Percentiles rank a stretch among this genome's conserved stretches.
These are phyloP conservation scores for Leishmania braziliensis DNA, from an alignment of 208 protist species.

Conservation along the genomic window DNA sequence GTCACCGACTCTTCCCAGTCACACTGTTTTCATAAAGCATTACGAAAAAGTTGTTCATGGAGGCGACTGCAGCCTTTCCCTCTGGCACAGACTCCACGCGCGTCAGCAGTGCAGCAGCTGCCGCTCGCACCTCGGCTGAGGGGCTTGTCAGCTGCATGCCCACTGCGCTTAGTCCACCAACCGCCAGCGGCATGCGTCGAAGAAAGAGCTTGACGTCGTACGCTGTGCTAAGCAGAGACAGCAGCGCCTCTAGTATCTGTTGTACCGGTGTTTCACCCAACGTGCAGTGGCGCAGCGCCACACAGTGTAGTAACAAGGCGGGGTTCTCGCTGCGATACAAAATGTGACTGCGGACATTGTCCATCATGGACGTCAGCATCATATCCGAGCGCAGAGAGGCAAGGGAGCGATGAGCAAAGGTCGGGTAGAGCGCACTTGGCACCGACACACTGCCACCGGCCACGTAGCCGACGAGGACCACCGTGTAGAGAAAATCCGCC, in stretches of 20 bases:
- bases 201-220: slow-evolving; percentile 62
- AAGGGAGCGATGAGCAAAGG: slow-evolving; percentile 39
- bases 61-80: slow-evolving; percentile 54
- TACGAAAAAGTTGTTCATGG: slow-evolving; percentile 75
- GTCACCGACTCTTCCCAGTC: slow-evolving; percentile 3
- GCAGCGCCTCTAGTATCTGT: slow-evolving; percentile 42
- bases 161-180: slow-evolving; percentile 65
- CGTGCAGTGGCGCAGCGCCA: slow-evolving; percentile 54
- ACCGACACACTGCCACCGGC: slow-evolving; percentile 18
- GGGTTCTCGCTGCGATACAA: slow-evolving; percentile 46
- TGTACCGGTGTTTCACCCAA: slow-evolving; percentile 41
- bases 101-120: slow-evolving; percentile 44
- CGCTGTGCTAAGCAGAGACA: slow-evolving; percentile 35
- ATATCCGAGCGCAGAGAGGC: slow-evolving; percentile 33
- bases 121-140: slow-evolving; percentile 33
- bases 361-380: slow-evolving; percentile 44
- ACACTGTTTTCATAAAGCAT: slow-evolving; percentile 61
- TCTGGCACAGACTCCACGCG: slow-evolving; percentile 49
- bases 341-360: slow-evolving; percentile 33
- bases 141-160: slow-evolving; percentile 68
- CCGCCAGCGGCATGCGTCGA: slow-evolving; percentile 63
- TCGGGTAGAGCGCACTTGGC: slow-evolving; percentile 32
- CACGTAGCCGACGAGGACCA: slow-evolving; percentile 38
- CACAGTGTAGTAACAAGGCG: slow-evolving; percentile 42
- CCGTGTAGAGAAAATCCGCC: slow-evolving; percentile 59